phyloP scores from a whole-genome alignment of 345 rosid genomes.

The Populus ilicifolia region DNA sequence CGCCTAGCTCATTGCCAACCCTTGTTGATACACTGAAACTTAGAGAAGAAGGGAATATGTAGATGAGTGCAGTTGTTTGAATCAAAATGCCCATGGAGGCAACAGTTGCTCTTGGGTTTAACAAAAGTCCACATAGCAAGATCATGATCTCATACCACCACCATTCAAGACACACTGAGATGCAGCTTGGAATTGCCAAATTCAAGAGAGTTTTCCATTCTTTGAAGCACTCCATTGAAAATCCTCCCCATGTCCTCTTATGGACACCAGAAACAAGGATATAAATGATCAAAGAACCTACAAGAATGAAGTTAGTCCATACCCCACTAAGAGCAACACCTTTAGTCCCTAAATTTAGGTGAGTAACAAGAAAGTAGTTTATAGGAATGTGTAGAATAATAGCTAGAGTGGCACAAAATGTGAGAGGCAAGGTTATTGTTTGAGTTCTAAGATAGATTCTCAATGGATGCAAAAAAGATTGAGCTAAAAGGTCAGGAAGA shows the following conservation, averaged over 20 bases:
- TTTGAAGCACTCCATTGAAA: constrained; percentile 50
- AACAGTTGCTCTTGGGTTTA: constrained; percentile 70
- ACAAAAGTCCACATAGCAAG: constrained; percentile 60
- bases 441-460: constrained; percentile 77
- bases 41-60: constrained; percentile 85
- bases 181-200: constrained; percentile 76
- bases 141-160: constrained; percentile 99
- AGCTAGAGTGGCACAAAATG: constrained; percentile 15
- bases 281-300: constrained; percentile 47
- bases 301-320: constrained; percentile 64
- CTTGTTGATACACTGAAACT: constrained; percentile 74
- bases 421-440: constrained; percentile 39
- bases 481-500: constrained; percentile 76
- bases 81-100: constrained; percentile 91
- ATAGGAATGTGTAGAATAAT: constrained; percentile 24
- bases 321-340: constrained; percentile 78
- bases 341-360: constrained; percentile 56
- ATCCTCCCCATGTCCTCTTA: constrained; percentile 52
- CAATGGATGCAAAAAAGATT: constrained; percentile 74
- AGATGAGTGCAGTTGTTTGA: constrained; percentile 73
- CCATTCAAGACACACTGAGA: constrained; percentile 93
- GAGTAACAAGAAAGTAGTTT: constrained; percentile 39
- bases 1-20: constrained; percentile 76
- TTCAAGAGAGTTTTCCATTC: constrained; percentile 54
- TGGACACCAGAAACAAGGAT: constrained; percentile 47